Percentiles rank a stretch among this genome's conserved stretches.
These are phyloP conservation scores for Chrysoporthe puriensis DNA, from an alignment of 2,329 filamentous ascomycete genomes.

Conservation along the genomic window DNA sequence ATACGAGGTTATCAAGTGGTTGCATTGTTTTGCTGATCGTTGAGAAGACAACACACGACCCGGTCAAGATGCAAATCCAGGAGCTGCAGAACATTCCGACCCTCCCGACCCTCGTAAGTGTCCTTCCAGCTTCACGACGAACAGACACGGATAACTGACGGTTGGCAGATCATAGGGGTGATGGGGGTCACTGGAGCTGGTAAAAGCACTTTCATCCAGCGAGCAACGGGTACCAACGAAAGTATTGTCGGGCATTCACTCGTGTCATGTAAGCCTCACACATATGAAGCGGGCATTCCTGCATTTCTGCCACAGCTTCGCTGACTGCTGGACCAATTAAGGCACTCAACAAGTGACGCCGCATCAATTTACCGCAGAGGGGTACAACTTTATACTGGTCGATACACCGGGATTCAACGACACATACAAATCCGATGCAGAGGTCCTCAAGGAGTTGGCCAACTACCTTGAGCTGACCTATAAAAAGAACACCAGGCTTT, in stretches of 20 bases:
- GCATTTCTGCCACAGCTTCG: background rate
- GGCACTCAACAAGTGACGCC: slow-evolving; percentile 1
- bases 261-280: slow-evolving; percentile 3
- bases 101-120: slow-evolving; percentile 2
- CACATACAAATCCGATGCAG: slow-evolving; percentile 4
- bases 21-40: background rate
- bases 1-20: background rate
- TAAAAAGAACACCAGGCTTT: background rate
- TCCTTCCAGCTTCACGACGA: background rate
- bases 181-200: slow-evolving; percentile 5
- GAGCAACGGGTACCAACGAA: background rate
- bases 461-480: background rate
- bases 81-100: background rate
- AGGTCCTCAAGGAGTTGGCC: slow-evolving; percentile 12
- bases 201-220: slow-evolving; percentile 5
- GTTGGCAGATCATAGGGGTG: background rate
- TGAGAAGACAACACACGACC: background rate
- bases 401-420: slow-evolving; percentile 15
- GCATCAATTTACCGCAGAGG: slow-evolving; percentile 1
- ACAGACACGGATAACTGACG: background rate
- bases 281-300: background rate
- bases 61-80: background rate
- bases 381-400: slow-evolving; percentile 6
- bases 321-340: background rate
- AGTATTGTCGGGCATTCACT: slow-evolving; percentile 8